Percentiles rank a stretch among this genome's conserved stretches.
Evolutionary conservation across 2,329 filamentous ascomycete species (phyloP).

Genomic region (Ophiostoma ulmi): DNA sequence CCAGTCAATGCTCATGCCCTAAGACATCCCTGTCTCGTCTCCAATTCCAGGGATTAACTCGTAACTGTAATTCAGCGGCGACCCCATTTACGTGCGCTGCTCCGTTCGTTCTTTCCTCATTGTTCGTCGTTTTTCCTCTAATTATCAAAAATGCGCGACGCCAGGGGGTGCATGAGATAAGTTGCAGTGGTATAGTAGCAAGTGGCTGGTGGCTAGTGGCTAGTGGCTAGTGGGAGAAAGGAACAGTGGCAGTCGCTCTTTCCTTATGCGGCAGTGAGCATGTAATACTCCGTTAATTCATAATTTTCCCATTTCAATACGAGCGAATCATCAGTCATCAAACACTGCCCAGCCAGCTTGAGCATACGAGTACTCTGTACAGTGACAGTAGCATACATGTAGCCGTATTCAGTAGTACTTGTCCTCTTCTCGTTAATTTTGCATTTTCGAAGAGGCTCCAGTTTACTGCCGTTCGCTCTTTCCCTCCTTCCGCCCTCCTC

Average conservation of each 20-base stretch:
- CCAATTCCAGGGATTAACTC: constrained; percentile 1
- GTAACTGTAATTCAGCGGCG: neutral
- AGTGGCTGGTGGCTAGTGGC: neutral
- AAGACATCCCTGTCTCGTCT: neutral
- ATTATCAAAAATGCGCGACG: neutral
- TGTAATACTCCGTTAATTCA: neutral
- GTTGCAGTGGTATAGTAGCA: neutral
- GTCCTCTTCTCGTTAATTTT: constrained; percentile 9
- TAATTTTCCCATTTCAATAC: constrained; percentile 3
- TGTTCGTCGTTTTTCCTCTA: neutral
- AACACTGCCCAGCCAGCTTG: constrained; percentile 1
- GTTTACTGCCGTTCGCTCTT: constrained; percentile 8
- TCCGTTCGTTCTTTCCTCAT: constrained; percentile 16
- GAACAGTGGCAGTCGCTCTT: neutral
- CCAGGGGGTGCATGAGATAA: constrained; percentile 14
- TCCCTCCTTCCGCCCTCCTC: neutral
- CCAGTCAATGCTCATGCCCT: neutral
- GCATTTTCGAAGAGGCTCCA: neutral
- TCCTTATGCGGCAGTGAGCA: neutral
- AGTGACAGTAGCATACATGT: neutral
- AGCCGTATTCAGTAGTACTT: neutral
- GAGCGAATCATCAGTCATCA: constrained; percentile 11
- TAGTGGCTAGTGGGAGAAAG: neutral
- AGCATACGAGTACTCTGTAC: neutral
- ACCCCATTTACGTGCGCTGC: constrained; percentile 9